Conservation (phyloP, 257 asterid genomes). For the Ajuga chamaepitys region DNA sequence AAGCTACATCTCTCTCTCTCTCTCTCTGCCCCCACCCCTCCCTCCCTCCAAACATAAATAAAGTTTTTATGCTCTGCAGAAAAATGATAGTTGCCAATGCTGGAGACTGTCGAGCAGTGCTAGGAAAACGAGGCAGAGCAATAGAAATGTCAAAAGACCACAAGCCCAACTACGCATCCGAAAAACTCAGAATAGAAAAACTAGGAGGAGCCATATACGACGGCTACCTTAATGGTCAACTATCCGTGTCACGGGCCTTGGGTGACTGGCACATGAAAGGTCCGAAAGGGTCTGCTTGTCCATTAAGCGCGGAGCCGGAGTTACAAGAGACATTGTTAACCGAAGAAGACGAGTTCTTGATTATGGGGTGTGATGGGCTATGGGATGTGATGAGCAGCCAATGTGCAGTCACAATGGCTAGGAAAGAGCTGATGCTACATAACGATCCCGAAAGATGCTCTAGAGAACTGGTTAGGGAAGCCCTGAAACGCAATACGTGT, state of each 20-base stretch:
- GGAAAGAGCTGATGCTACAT: conserved; percentile 84
- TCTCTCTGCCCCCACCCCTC: background rate
- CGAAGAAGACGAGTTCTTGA: conserved; percentile 87
- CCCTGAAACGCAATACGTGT: conserved; percentile 71
- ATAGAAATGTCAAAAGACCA: conserved; percentile 83
- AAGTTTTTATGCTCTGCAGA: conserved; percentile 34
- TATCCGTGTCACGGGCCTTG: conserved; percentile 82
- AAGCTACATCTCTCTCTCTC: background rate
- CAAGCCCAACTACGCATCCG: conserved; percentile 66
- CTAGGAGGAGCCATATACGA: conserved; percentile 87
- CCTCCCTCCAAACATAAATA: background rate
- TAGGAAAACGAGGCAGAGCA: conserved; percentile 83
- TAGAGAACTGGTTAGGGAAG: conserved; percentile 75
- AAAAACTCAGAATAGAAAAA: conserved; percentile 61
- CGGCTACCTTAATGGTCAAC: conserved; percentile 84
- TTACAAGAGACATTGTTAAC: conserved; percentile 54
- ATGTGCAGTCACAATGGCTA: conserved; percentile 73
- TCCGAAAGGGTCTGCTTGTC: conserved; percentile 62
- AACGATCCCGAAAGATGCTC: conserved; percentile 89
- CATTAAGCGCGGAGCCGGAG: conserved; percentile 86
- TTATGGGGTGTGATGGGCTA: conserved; percentile 86
- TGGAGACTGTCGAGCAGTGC: conserved; percentile 92
- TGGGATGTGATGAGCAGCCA: conserved; percentile 99
- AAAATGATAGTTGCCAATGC: conserved; percentile 81
- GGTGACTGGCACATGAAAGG: conserved; percentile 99